phyloP scores from a whole-genome alignment of 164 flowering plant species.

The Aristolochia contorta region DNA sequence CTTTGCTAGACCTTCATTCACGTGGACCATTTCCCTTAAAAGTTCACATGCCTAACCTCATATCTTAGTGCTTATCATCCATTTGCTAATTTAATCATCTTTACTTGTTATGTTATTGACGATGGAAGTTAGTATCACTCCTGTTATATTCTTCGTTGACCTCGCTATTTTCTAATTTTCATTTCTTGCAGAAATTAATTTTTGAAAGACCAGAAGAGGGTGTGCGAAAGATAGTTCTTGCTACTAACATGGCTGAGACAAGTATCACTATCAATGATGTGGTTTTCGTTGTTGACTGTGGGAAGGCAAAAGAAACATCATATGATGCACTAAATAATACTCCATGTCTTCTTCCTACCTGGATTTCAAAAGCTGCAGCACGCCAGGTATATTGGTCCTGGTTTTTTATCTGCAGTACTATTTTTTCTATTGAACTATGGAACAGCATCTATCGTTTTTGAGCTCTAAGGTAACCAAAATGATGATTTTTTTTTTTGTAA shows the following conservation, averaged over 20 bases:
- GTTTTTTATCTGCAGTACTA: neutral
- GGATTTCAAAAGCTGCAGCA: constrained; percentile 96
- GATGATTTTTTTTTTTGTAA: too few species aligned
- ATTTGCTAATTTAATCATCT: neutral
- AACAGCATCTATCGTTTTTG: too few species aligned
- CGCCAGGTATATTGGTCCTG: constrained; percentile 56
- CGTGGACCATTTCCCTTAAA: neutral
- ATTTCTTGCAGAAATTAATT: constrained; percentile 58
- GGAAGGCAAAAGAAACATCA: constrained; percentile 97
- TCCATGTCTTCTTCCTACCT: constrained; percentile 93
- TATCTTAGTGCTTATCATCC: neutral
- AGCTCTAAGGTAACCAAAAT: too few species aligned
- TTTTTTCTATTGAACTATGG: neutral
- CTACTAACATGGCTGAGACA: constrained; percentile 98
- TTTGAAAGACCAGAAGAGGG: constrained; percentile 80
- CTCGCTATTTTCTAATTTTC: constrained; percentile 1
- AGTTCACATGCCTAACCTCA: neutral
- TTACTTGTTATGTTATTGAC: neutral
- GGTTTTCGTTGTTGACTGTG: constrained; percentile 94
- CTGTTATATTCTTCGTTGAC: neutral
- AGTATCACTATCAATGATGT: constrained; percentile 94
- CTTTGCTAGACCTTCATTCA: neutral
- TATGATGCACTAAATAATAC: constrained; percentile 97
- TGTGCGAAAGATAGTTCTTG: constrained; percentile 82
- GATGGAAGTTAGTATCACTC: neutral